Base-by-base conservation (phyloP, 2,329 filamentous ascomycete genomes). In the Cyclaneusma minus region DNA sequence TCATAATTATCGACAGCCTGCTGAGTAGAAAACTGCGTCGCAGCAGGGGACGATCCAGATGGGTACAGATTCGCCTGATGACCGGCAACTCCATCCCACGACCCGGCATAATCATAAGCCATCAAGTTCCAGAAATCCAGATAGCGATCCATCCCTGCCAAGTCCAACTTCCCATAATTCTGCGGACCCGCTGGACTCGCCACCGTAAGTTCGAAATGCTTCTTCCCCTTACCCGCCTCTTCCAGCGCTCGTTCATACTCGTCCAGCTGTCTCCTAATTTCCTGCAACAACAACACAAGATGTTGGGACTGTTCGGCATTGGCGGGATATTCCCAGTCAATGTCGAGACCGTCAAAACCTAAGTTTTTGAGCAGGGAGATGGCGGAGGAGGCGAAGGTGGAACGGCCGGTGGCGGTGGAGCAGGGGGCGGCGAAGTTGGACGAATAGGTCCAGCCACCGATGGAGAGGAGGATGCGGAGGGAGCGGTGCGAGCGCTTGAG, bases 371-470 rank as follows among this genome's bases (percentile, higher is more conserved):
- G 60, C 18, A 94, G 55, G 13, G 71, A 62, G 1, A 92, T 76
- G 17, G 80, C 75, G 15, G 68, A 70, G 26, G 64, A 57, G 6
- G 83, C 85, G 51, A 94, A 94, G 1, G 47, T 63, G 16, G 61
- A 57, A 6, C 84, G 68, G 6, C 83, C 82, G 13, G 64, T 51
- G 0, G 68, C 59, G 0, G 78, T 83, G 21, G 77, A 78, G 1
- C 77, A 76, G 0, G 83, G 78, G 15, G 54, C 56, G n/a, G 68
- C 64, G 51, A 94, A 91, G 55, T 92, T 89, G 49, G 67, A 58
- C 35, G 76, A 81, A 50, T 92, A 93, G 0, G 84, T 92, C 84
- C 84, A 94, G 26, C 87, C 87, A 34, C 85, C 85, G 34, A 94
- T 81, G 28, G 77, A 84, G 4, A 94, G 65, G 8, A 94, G 62